phyloP scores from a whole-genome alignment of 345 rosid species.

The Nephelium lappaceum region DNA sequence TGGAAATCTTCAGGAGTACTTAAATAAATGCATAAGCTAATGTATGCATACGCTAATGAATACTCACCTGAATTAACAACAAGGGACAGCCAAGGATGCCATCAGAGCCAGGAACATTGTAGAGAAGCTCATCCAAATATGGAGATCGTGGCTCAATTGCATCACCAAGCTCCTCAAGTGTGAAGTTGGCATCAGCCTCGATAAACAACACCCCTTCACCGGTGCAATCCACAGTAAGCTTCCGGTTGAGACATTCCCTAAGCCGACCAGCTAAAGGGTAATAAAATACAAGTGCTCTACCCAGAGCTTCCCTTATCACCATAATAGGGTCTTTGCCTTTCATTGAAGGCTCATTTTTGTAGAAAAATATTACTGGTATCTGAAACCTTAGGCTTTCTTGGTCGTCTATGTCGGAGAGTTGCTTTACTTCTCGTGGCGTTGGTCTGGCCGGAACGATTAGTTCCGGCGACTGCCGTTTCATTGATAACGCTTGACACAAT shows the following conservation, averaged over 20 bases:
- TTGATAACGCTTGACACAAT: too few species aligned
- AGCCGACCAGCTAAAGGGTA: slow-evolving; percentile 20
- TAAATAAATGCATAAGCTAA: too few species aligned
- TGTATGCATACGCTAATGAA: too few species aligned
- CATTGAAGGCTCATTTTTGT: background rate
- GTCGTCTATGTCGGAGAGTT: slow-evolving; percentile 6
- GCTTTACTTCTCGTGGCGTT: background rate
- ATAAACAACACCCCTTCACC: slow-evolving; percentile 13
- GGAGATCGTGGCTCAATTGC: background rate
- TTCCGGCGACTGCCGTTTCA: background rate
- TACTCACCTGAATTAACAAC: slow-evolving; percentile 14
- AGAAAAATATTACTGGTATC: background rate
- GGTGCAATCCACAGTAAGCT: slow-evolving; percentile 19
- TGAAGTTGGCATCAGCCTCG: slow-evolving; percentile 15
- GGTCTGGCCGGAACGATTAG: background rate
- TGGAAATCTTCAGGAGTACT: too few species aligned
- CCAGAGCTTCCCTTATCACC: background rate
- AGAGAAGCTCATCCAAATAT: slow-evolving; percentile 3
- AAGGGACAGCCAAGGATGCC: slow-evolving; percentile 12
- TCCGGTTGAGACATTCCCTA: slow-evolving; percentile 2
- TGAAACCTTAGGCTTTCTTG: slow-evolving; percentile 12
- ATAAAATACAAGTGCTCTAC: slow-evolving; percentile 14
- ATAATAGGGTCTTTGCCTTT: background rate
- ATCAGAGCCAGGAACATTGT: slow-evolving; percentile 12
- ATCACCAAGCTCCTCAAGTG: slow-evolving; percentile 4